Conservation (phyloP, 345 rosid species). For the Raphanus raphanistrum region DNA sequence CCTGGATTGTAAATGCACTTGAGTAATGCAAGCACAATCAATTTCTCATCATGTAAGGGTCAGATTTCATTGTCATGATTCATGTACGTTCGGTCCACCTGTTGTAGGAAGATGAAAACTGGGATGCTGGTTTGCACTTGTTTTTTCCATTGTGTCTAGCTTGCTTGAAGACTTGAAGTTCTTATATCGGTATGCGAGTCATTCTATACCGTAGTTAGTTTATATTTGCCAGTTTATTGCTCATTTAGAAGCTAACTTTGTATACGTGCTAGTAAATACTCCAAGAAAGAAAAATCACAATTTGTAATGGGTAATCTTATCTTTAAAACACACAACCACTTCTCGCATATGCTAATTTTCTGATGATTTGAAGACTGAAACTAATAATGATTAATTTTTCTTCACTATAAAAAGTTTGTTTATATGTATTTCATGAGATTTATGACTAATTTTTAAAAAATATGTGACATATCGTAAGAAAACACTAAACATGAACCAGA, state of each 20-base stretch:
- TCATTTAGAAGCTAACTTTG: too few species aligned
- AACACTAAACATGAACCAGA: not conserved
- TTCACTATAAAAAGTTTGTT: not conserved
- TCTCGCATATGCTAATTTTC: not conserved
- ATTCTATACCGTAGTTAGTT: not conserved
- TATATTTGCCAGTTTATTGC: not conserved
- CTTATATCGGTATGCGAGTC: not conserved
- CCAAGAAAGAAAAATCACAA: too few species aligned
- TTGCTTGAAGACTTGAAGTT: conserved; percentile 7
- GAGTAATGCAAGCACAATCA: conserved; percentile 13
- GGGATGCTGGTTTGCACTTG: conserved; percentile 7
- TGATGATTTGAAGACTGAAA: not conserved
- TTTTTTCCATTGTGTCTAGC: conserved; percentile 8
- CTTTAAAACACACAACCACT: not conserved
- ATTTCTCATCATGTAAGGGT: not conserved
- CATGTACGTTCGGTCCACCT: conserved; percentile 10
- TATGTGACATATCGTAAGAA: not conserved
- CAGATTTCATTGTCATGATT: not conserved
- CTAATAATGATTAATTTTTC: not conserved
- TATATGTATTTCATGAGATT: not conserved
- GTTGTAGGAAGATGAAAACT: not conserved
- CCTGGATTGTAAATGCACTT: not conserved
- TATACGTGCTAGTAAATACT: too few species aligned
- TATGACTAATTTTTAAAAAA: not conserved
- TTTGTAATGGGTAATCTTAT: not conserved